A percentile compares a stretch with the other conserved stretches of the same genome.
phyloP scores from a whole-genome alignment of 2,329 filamentous ascomycete species.

The Penicillium sp. region DNA sequence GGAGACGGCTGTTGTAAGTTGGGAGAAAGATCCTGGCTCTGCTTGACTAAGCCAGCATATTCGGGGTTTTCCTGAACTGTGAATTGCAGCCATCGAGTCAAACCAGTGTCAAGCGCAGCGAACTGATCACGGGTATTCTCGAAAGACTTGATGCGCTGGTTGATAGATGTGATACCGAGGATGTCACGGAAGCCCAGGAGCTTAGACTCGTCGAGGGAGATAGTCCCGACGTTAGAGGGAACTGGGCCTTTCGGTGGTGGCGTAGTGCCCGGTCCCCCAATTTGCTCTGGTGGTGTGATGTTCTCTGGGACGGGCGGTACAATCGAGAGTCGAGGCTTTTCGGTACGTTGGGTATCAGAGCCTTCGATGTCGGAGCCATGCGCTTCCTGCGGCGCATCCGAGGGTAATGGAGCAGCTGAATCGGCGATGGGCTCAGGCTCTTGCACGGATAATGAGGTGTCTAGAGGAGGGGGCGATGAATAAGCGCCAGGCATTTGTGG shows the following conservation, averaged over 20 bases:
- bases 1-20: slow-evolving; percentile 30
- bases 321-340: slow-evolving; percentile 33
- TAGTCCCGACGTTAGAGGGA: slow-evolving; percentile 13
- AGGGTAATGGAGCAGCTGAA: slow-evolving; percentile 4
- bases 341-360: slow-evolving; percentile 11
- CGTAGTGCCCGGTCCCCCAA: slow-evolving; percentile 11
- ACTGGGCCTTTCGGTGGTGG: slow-evolving; percentile 8
- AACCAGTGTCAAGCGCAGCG: slow-evolving; percentile 67
- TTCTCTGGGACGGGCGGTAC: slow-evolving; percentile 26
- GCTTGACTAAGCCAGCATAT: slow-evolving; percentile 45
- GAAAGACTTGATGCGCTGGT: slow-evolving; percentile 70
- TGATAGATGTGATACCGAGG: slow-evolving; percentile 60
- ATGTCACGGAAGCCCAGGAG: slow-evolving; percentile 71
- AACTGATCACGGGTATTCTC: slow-evolving; percentile 69
- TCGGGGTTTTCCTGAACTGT: slow-evolving; percentile 52
- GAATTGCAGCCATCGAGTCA: slow-evolving; percentile 58
- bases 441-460: slow-evolving; percentile 19
- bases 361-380: slow-evolving; percentile 9
- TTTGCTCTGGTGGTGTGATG: slow-evolving; percentile 15
- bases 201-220: slow-evolving; percentile 34
- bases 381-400: slow-evolving; percentile 8
- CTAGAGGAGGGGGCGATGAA: slow-evolving; percentile 13
- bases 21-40: slow-evolving; percentile 33
- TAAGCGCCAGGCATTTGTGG: slow-evolving; percentile 16
- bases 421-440: slow-evolving; percentile 20